Conservation (phyloP, 305 asterid species). For the Rubia occidens region DNA sequence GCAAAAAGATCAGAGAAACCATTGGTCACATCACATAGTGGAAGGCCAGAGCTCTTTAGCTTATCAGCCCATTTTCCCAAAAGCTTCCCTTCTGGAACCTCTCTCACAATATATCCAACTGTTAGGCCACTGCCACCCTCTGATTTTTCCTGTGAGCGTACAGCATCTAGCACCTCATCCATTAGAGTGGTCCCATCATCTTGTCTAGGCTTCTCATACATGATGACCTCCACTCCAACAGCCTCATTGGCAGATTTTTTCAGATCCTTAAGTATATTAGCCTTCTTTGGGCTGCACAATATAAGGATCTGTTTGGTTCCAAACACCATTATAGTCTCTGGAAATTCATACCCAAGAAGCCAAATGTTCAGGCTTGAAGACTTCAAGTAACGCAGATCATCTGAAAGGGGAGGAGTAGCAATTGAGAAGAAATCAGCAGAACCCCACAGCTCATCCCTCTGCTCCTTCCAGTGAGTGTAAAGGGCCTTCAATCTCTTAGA, state of each 20-base stretch:
- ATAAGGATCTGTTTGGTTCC: slow-evolving; percentile 46
- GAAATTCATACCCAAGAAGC: slow-evolving; percentile 79
- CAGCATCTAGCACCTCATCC: slow-evolving; percentile 38
- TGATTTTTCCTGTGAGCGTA: slow-evolving; percentile 29
- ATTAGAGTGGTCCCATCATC: slow-evolving; percentile 46
- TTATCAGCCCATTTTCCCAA: slow-evolving; percentile 50
- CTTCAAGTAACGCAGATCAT: slow-evolving; percentile 58
- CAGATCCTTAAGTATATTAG: slow-evolving; percentile 42
- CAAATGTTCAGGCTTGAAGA: slow-evolving; percentile 64
- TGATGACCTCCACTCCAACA: slow-evolving; percentile 35
- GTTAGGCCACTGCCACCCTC: slow-evolving; percentile 24
- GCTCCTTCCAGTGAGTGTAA: slow-evolving; percentile 46
- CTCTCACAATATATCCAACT: slow-evolving; percentile 51
- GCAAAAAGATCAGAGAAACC: slow-evolving; percentile 60
- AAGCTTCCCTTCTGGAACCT: slow-evolving; percentile 56
- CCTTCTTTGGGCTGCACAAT: slow-evolving; percentile 70
- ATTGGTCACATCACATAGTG: slow-evolving; percentile 45
- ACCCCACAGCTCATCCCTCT: slow-evolving; percentile 49
- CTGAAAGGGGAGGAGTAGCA: slow-evolving; percentile 61
- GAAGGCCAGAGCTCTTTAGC: slow-evolving; percentile 38
- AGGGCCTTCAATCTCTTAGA: slow-evolving; percentile 37
- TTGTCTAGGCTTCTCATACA: slow-evolving; percentile 46
- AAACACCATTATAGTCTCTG: slow-evolving; percentile 72
- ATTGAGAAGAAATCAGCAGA: slow-evolving; percentile 46
- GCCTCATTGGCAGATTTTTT: slow-evolving; percentile 41